These are phyloP conservation scores for Yamadazyma aaseri DNA, from an alignment of 1,139 yeast genomes.

Conservation along the genomic window DNA sequence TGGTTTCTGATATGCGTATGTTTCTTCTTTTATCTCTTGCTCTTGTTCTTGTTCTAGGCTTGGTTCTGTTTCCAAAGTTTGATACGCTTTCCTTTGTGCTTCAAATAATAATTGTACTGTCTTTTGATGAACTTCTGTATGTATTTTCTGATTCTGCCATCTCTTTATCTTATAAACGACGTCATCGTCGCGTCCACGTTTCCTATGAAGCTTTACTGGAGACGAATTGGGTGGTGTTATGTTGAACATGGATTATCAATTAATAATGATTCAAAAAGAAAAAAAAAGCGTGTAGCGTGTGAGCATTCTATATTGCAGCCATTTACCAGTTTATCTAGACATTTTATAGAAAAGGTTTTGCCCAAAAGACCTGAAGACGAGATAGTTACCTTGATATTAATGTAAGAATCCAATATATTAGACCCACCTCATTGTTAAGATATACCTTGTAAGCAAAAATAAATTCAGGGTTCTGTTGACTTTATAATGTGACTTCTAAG, in stretches of 20 bases:
- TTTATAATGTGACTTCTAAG: too few relatives aligned
- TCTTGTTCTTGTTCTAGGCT: too few relatives aligned
- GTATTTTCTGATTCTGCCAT: constrained; percentile 27
- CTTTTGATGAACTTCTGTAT: constrained; percentile 27
- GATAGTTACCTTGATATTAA: too few relatives aligned
- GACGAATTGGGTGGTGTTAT: constrained; percentile 12
- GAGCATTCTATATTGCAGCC: too few relatives aligned
- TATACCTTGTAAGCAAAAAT: too few relatives aligned
- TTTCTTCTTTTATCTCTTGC: constrained; percentile 2
- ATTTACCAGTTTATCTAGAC: too few relatives aligned
- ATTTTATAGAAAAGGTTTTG: too few relatives aligned
- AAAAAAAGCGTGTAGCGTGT: background rate
- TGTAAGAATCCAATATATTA: too few relatives aligned
- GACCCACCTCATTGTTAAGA: too few relatives aligned
- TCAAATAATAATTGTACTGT: constrained; percentile 33
- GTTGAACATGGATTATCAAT: constrained; percentile 2
- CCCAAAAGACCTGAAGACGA: too few relatives aligned
- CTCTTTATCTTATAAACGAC: constrained; percentile 16
- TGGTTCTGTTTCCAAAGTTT: constrained; percentile 2
- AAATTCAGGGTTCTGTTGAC: too few relatives aligned
- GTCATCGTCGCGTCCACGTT: constrained; percentile 11
- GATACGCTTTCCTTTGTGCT: constrained; percentile 17
- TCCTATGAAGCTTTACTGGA: constrained; percentile 7
- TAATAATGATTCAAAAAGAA: too few relatives aligned
- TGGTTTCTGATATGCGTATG: constrained; percentile 25